Conservation (phyloP, 352 stramenopile genomes). For the Phytophthora cryptogea region DNA sequence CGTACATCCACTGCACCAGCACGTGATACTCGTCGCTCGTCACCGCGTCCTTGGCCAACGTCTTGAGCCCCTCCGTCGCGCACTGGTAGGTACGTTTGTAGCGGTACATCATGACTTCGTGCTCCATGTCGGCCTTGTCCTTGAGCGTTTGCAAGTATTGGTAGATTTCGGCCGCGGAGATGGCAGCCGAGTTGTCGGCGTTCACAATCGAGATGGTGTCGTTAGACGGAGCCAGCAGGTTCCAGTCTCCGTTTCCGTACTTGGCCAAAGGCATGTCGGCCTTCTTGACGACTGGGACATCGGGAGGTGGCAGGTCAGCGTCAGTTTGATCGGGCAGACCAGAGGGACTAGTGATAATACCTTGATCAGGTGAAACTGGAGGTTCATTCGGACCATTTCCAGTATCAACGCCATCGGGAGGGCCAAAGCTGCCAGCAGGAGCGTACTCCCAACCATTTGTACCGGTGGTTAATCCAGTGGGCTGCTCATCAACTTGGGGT, state of each 20-base stretch:
- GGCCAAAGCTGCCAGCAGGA: constrained; percentile 6
- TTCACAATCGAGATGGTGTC: constrained; percentile 35
- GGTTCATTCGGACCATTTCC: constrained; percentile 3
- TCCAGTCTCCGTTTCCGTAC: constrained; percentile 37
- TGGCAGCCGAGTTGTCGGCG: constrained; percentile 27
- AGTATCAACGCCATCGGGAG: constrained; percentile 4
- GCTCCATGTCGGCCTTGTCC: constrained; percentile 25
- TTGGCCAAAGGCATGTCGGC: constrained; percentile 21
- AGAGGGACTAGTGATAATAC: background rate
- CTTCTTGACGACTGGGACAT: constrained; percentile 22
- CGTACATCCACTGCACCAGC: constrained; percentile 47
- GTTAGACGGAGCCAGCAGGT: constrained; percentile 40
- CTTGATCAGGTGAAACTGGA: background rate
- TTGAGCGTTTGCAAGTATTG: constrained; percentile 34
- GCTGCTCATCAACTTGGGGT: background rate
- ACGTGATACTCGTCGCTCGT: constrained; percentile 37
- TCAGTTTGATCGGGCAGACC: constrained; percentile 9
- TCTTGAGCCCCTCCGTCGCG: constrained; percentile 29
- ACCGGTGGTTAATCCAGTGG: background rate
- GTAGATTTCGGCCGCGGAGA: constrained; percentile 42
- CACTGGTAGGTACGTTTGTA: constrained; percentile 42
- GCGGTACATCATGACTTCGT: constrained; percentile 31
- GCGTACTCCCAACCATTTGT: background rate
- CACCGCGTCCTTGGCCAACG: constrained; percentile 36
- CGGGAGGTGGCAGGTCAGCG: constrained; percentile 9